Conservation (phyloP, 164 flowering plant genomes). For the Berberis vulgaris region DNA sequence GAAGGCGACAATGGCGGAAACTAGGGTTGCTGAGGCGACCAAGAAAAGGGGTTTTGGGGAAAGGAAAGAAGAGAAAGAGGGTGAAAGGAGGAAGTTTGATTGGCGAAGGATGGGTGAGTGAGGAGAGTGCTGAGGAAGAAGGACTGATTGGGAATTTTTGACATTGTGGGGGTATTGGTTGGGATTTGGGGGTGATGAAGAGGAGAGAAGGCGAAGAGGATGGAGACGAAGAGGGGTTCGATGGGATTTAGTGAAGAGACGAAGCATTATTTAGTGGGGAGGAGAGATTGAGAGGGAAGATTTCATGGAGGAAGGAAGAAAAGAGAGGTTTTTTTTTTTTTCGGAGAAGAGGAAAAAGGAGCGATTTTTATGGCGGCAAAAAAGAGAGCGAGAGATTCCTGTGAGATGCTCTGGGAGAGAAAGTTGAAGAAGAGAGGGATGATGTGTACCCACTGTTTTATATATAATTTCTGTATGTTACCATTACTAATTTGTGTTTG, state of each 20-base stretch:
- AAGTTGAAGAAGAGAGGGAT: no score
- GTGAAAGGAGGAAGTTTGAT: neutral
- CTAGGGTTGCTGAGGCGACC: conserved; percentile 38
- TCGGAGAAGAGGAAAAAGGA: conserved; percentile 17
- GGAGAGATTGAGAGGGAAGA: no score
- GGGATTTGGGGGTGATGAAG: conserved; percentile 9
- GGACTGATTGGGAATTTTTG: conserved; percentile 7
- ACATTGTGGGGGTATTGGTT: conserved; percentile 7
- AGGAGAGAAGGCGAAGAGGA: conserved; percentile 9
- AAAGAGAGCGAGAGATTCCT: no score
- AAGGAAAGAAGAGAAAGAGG: conserved; percentile 19
- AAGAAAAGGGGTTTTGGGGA: conserved; percentile 8
- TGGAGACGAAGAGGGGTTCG: conserved; percentile 14
- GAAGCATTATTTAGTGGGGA: conserved; percentile 25
- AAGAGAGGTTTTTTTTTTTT: neutral
- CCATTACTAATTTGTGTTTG: no score
- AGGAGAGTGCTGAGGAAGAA: conserved; percentile 15
- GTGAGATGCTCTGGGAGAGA: no score
- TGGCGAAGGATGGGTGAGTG: conserved; percentile 15
- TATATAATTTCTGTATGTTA: no score
- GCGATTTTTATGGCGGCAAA: no score
- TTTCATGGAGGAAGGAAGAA: no score
- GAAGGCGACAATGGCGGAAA: conserved; percentile 28
- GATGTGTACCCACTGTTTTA: no score
- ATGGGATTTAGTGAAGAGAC: conserved; percentile 25